Base-by-base conservation (phyloP, 768 basidiomycete species). In the Kwoniella newhampshirensis region DNA sequence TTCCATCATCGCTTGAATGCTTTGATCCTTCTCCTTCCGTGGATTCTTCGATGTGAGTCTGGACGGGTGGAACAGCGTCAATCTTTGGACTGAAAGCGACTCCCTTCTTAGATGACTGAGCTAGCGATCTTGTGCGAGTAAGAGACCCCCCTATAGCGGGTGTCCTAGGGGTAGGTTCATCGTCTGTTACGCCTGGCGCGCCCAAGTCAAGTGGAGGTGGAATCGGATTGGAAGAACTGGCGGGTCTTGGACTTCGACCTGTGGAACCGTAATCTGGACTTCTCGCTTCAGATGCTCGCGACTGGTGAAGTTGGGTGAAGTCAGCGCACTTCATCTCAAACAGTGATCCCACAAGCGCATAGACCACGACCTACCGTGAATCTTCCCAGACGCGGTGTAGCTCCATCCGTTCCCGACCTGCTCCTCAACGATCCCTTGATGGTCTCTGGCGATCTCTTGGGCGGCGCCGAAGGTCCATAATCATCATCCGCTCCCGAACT, bases 401-500 rank as follows among this genome's bases (percentile, higher is more conserved):
- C 41, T 2, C 44, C 46, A 23, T 23, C 26, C 39, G 50, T 45
- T 1, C 20, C 27, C 9, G 51, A 56, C 36, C 43, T 45, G 44
- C 9, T 25, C 40, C 18, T 49, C 48, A 47, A 17, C 18, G 50
- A 42, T 43, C 45, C 56, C n/a, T 23, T 43, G 40, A 55, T 42
- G 0, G 40, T 51, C 23, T 47, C 51, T 35, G 55, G 56, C 32
- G 60, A n/a, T 23, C 51, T 45, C 49, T 58, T 58, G 0, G 66
- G 62, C 9, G 64, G 55, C 1, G 66, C 67, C 21, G 61, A 64
- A n/a, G 71, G 71, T 36, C 68, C 71, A 63, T 70, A 56, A 65
- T 73, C 49, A 30, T 86, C 87, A 26, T 87, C 86, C 40, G 82
- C 82, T 9, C 70, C 77, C 26, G 90, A 88, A 4, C 89, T 87